Percentiles rank a stretch among this genome's conserved stretches.
phyloP scores from a whole-genome alignment of 768 basidiomycete genomes.

The Brasilioporus rufonigricans region DNA sequence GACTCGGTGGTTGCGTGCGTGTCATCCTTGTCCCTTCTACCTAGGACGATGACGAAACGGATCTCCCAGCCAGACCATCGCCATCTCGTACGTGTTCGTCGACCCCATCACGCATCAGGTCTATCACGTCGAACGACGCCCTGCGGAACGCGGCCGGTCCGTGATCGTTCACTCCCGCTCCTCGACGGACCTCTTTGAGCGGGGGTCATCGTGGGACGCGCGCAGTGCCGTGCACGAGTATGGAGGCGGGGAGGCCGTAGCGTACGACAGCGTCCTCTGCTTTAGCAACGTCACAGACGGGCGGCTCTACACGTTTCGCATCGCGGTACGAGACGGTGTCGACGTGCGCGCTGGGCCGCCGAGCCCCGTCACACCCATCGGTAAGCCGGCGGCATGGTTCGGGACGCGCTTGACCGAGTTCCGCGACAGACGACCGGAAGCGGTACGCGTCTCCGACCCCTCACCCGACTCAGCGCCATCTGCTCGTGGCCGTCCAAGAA shows the following conservation, averaged over 20 bases:
- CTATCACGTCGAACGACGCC: conserved; percentile 1
- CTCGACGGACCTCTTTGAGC: neutral
- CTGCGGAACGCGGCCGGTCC: conserved; percentile 1
- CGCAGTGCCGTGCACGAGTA: conserved; percentile 1
- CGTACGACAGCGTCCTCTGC: neutral
- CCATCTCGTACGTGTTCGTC: neutral
- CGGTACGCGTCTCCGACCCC: conserved; percentile 2
- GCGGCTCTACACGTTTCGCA: neutral
- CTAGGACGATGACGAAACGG: neutral
- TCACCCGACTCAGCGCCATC: neutral
- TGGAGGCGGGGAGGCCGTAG: neutral
- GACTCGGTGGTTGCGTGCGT: neutral
- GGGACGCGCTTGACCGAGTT: too few relatives aligned
- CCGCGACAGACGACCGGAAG: neutral
- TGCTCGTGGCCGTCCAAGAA: conserved; percentile 2
- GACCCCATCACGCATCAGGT: neutral
- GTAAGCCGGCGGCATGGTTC: neutral
- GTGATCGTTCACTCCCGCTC: conserved; percentile 1
- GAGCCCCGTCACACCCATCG: neutral
- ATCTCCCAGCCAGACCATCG: neutral
- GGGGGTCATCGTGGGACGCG: neutral
- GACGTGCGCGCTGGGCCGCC: neutral
- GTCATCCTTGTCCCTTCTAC: neutral
- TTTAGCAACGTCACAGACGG: neutral
- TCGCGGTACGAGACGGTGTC: neutral